Percentiles rank a stretch among this genome's conserved stretches.
Evolutionary conservation across 306 rosid genomes (phyloP).

Genomic region (Ormosia semicastrata): DNA sequence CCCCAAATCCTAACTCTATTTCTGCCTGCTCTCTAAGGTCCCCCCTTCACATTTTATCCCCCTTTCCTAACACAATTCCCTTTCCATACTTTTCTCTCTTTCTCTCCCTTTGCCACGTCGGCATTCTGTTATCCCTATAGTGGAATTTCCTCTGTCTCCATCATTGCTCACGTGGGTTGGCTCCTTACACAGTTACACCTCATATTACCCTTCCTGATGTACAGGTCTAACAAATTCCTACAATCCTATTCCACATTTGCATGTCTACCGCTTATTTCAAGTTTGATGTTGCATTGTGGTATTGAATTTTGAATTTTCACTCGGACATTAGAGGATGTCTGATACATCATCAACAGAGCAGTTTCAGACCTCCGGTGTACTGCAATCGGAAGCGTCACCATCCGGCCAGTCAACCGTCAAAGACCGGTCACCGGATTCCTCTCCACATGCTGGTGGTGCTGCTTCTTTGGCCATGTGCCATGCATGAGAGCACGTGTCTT

Average conservation of each 20-base stretch:
- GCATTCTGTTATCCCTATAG: background rate
- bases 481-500: too few relatives aligned
- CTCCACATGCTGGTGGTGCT: too few relatives aligned
- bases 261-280: background rate
- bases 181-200: background rate
- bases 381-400: too few relatives aligned
- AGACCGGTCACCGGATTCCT: too few relatives aligned
- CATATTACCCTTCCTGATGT: background rate
- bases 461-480: too few relatives aligned
- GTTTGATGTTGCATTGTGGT: constrained; percentile 4
- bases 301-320: background rate
- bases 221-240: background rate
- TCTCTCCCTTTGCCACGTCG: background rate
- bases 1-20: too few relatives aligned
- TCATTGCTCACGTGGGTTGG: background rate
- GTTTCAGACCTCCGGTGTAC: too few relatives aligned
- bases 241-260: background rate
- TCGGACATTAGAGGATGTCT: too few relatives aligned
- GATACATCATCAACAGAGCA: too few relatives aligned
- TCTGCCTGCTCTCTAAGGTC: background rate
- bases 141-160: background rate
- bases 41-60: background rate
- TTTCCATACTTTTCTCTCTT: background rate
- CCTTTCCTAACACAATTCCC: background rate
- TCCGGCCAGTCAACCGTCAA: too few relatives aligned